Conservation (phyloP, 768 basidiomycete species). For the Rhizopogon salebrosus region DNA sequence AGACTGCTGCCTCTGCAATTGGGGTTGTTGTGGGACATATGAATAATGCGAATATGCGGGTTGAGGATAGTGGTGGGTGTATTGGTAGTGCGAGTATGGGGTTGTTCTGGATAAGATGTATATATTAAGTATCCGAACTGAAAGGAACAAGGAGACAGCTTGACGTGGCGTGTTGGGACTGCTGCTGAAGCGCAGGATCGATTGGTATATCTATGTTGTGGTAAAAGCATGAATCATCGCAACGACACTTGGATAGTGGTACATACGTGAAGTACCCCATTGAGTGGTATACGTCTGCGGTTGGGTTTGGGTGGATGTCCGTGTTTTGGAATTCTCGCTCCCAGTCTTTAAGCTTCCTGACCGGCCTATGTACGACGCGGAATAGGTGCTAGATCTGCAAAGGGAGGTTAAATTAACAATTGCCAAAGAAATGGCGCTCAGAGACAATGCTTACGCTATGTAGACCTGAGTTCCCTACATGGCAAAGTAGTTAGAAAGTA, state of each 20-base stretch:
- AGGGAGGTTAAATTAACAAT: not conserved
- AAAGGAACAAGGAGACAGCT: constrained; percentile 4
- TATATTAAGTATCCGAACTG: constrained; percentile 3
- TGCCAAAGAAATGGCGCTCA: not conserved
- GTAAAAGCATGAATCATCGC: not conserved
- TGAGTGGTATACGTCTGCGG: constrained; percentile 31
- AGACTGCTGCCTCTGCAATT: constrained; percentile 23
- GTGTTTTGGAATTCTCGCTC: constrained; percentile 28
- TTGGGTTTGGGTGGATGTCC: constrained; percentile 27
- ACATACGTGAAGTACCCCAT: constrained; percentile 35
- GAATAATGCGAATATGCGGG: constrained; percentile 41
- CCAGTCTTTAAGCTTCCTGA: constrained; percentile 47
- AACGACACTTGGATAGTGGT: not conserved
- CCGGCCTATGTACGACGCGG: not conserved
- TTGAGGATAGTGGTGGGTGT: constrained; percentile 33
- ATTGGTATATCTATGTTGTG: constrained; percentile 50
- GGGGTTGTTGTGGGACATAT: constrained; percentile 25
- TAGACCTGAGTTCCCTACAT: too few relatives aligned
- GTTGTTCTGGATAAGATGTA: constrained; percentile 32
- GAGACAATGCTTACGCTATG: too few relatives aligned
- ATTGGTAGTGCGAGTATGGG: constrained; percentile 45
- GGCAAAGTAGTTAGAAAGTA: too few relatives aligned
- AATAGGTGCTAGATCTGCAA: not conserved
- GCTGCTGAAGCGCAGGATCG: constrained; percentile 64
- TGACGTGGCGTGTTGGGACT: constrained; percentile 44